Evolutionary conservation across 257 asterid genomes (phyloP), one percentile per base, ranked within the genome.

Genomic region (Solanum virginianum): DNA sequence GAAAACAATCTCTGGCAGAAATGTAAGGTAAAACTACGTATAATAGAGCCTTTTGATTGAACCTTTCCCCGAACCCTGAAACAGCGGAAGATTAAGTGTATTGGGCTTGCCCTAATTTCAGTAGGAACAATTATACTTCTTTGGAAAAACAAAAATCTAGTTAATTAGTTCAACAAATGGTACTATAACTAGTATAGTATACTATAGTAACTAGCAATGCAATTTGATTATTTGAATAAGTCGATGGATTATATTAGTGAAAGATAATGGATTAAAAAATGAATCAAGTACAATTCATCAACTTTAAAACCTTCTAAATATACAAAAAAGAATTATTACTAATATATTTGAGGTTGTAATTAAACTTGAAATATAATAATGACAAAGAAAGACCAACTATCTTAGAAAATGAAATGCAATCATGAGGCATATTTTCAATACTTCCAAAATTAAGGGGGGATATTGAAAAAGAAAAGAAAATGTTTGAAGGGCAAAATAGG

Each of bases 271-370:
- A 68, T 15, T 41, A 17, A 4, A 32, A 68, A 68, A 68, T 68
- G 51, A 16, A 32, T 15, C 9, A 68, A 36, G 24, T 4, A 68
- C 51, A 16, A 41, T 75, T 75, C 60, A 45, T 72, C n/a, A 75
- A 16, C 55, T 74, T 43, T 6, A 13, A 20, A 20, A 71, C n/a
- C 54, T 74, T 24, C 8, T 74, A 8, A 8, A 47, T 14, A 9
- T 75, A 47, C 20, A 69, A 13, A 22, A 22, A 32, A 3, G 13
- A 43, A 20, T 74, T 75, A 47, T 13, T 17, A 14, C 11, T 66
- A 47, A 47, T 75, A 75, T 4, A 75, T 75, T 75, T 75, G 81
- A 75, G 81, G 81, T 75, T 60, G 9, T 49, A 75, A 66, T 66
- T 15, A 15, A 22, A 75, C 60, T 75, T 22, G 60, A 24, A 47